Evolutionary conservation across 2,329 filamentous ascomycete species (phyloP).

Genomic region (Colletotrichum neosansevieriae): DNA sequence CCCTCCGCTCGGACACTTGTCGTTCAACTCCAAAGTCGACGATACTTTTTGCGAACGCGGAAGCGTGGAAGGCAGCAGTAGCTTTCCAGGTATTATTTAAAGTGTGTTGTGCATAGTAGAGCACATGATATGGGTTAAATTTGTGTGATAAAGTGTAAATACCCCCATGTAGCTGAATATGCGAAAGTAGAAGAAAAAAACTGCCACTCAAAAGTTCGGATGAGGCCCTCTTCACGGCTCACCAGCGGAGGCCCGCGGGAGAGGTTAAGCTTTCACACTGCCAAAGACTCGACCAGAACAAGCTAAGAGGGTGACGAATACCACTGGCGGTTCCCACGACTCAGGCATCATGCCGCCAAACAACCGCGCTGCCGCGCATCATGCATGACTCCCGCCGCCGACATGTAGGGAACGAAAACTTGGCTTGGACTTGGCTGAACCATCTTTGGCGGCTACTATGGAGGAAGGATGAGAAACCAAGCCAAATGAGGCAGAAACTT

Average conservation of each 20-base stretch:
- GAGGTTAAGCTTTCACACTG: constrained; percentile 22
- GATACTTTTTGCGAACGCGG: too few species aligned
- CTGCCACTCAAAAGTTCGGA: constrained; percentile 31
- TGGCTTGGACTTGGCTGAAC: not conserved
- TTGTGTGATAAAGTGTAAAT: too few species aligned
- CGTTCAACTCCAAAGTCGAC: constrained; percentile 9
- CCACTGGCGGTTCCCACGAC: not conserved
- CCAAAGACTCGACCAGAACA: not conserved
- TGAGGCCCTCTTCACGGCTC: not conserved
- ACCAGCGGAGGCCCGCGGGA: not conserved
- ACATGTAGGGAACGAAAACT: not conserved
- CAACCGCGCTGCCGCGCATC: too few species aligned
- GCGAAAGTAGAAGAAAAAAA: too few species aligned
- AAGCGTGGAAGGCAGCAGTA: too few species aligned
- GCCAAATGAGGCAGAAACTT: constrained; percentile 23
- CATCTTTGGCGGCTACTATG: not conserved
- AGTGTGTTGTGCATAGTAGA: too few species aligned
- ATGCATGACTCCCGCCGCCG: constrained; percentile 22
- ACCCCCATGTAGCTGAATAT: too few species aligned
- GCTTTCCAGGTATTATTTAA: too few species aligned
- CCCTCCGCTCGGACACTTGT: constrained; percentile 15
- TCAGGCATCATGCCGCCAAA: constrained; percentile 8
- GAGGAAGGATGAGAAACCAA: not conserved
- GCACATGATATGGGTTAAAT: too few species aligned
- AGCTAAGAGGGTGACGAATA: constrained; percentile 5